phyloP scores from a whole-genome alignment of 169 alveolate species.

The Pseudocohnilembus persalinus region DNA sequence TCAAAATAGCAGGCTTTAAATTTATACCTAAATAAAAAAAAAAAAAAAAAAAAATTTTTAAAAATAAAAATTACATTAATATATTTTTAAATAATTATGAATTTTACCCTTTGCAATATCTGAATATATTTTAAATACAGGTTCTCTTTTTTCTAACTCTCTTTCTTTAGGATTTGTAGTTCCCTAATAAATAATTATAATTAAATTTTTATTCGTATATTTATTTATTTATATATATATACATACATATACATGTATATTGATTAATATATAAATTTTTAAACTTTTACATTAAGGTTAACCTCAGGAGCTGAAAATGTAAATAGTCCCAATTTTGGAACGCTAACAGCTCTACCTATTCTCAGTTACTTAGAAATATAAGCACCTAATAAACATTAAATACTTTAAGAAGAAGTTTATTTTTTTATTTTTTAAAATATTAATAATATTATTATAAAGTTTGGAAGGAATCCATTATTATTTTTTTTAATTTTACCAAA shows the following conservation, averaged over 20 bases:
- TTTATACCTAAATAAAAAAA: background rate
- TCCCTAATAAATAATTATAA: no score
- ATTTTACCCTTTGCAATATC: background rate
- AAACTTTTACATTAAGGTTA: background rate
- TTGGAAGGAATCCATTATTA: no score
- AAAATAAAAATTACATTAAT: no score
- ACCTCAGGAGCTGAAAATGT: constrained; percentile 27
- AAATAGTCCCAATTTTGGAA: constrained; percentile 23
- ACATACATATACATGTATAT: background rate
- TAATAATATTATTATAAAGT: no score
- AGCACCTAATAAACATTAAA: background rate
- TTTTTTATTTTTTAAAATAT: background rate
- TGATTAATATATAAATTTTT: background rate
- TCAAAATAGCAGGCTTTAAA: background rate
- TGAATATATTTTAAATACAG: background rate
- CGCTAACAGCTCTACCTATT: constrained; percentile 14
- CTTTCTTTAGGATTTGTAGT: background rate
- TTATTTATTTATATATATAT: no score
- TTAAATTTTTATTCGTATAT: no score
- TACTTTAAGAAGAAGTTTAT: background rate
- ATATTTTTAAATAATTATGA: no score
- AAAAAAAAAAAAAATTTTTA: no score
- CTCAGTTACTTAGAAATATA: constrained; percentile 12
- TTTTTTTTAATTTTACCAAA: background rate
- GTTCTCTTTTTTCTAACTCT: background rate